These are phyloP conservation scores for Colletotrichum tanaceti DNA, from an alignment of 2,329 filamentous ascomycete species.

Conservation along the genomic window DNA sequence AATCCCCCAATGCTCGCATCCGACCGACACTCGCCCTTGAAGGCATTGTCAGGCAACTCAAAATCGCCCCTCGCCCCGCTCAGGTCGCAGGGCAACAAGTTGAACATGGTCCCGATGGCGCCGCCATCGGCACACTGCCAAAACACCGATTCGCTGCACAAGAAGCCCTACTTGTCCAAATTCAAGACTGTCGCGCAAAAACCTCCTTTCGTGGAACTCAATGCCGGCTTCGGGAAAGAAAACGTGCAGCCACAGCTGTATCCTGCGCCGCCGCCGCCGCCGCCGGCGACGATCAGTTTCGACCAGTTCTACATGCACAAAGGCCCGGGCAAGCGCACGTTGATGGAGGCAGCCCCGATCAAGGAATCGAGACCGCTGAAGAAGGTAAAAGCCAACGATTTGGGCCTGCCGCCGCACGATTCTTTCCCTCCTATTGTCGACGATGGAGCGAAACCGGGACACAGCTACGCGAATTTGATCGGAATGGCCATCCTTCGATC, in stretches of 20 bases:
- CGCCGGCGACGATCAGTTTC: slow-evolving; percentile 57
- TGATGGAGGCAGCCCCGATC: slow-evolving; percentile 79
- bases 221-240: slow-evolving; percentile 63
- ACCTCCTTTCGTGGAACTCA: slow-evolving; percentile 56
- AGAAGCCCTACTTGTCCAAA: slow-evolving; percentile 71
- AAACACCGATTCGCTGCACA: slow-evolving; percentile 75
- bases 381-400: slow-evolving; percentile 72
- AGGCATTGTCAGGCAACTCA: slow-evolving; percentile 65
- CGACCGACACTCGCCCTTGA: slow-evolving; percentile 75
- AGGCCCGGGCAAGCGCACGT: slow-evolving; percentile 66
- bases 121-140: slow-evolving; percentile 68
- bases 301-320: slow-evolving; percentile 65
- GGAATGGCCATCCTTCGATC: slow-evolving; percentile 96
- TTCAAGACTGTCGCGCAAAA: slow-evolving; percentile 69
- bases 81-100: slow-evolving; percentile 65
- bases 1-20: slow-evolving; percentile 68
- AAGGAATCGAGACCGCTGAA: slow-evolving; percentile 76
- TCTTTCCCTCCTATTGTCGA: slow-evolving; percentile 87
- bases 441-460: slow-evolving; percentile 87
- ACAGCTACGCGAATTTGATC: slow-evolving; percentile 95
- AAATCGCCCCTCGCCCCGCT: slow-evolving; percentile 71
- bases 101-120: slow-evolving; percentile 76
- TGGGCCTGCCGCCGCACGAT: slow-evolving; percentile 73
- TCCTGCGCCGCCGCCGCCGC: slow-evolving; percentile 56
- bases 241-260: slow-evolving; percentile 65